These are phyloP conservation scores for Beta corolliflora DNA, from an alignment of 179 eudicot species.

Conservation along the genomic window DNA sequence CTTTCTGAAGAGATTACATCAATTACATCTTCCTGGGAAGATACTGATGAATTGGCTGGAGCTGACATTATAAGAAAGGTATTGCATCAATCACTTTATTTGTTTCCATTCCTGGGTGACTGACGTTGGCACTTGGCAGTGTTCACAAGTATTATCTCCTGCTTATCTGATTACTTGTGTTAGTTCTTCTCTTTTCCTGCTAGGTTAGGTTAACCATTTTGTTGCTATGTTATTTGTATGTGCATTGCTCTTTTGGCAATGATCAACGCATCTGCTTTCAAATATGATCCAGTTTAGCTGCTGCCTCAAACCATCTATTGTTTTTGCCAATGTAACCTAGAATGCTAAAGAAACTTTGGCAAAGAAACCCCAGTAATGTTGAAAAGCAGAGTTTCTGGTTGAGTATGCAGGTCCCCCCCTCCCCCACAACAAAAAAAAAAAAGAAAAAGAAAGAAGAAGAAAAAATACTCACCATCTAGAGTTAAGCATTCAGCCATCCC, in stretches of 20 bases:
- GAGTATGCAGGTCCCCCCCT: no score
- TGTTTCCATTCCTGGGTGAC: background rate
- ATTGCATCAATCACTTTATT: conserved; percentile 15
- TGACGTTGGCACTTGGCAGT: background rate
- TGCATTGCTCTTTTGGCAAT: background rate
- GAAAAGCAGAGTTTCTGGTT: no score
- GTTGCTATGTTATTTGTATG: background rate
- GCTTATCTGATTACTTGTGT: background rate
- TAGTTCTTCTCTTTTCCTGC: background rate
- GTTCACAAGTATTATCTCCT: background rate
- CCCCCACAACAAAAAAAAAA: no score
- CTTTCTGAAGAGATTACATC: conserved; percentile 68
- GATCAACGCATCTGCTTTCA: background rate
- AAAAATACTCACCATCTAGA: no score
- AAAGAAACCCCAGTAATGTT: no score
- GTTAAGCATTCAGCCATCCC: no score
- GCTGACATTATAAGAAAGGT: conserved; percentile 80
- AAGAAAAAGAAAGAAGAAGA: no score
- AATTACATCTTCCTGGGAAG: conserved; percentile 48
- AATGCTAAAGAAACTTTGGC: background rate
- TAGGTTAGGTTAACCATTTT: background rate
- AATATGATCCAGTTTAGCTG: background rate
- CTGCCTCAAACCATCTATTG: background rate
- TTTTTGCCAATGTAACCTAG: background rate
- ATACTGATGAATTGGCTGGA: conserved; percentile 82